Percentiles rank a stretch among this genome's conserved stretches.
These are phyloP conservation scores for Discostella stelligeroides DNA, from an alignment of 108 stramenopile genomes.

Conservation along the genomic window DNA sequence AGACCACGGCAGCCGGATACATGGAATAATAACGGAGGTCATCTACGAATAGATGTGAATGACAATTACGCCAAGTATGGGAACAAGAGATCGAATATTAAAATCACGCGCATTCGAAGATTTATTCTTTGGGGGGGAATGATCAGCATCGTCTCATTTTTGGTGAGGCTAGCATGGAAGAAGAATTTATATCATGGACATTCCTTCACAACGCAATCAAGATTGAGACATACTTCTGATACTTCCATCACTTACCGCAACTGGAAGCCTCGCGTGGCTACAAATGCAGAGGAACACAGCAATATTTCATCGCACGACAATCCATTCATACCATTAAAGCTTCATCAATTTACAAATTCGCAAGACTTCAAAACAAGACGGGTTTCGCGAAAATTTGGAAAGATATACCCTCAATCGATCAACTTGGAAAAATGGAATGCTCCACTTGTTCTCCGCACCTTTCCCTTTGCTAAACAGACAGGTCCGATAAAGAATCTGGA, in stretches of 20 bases:
- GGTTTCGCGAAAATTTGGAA: background rate
- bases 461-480: conserved; percentile 1
- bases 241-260: conserved; percentile 7
- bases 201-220: background rate
- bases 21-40: no score
- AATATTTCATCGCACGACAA: background rate
- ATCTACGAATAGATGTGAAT: background rate
- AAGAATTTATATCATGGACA: no score
- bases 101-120: background rate
- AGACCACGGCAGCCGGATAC: no score
- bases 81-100: conserved; percentile 4
- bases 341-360: no score
- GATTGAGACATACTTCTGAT: background rate
- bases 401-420: conserved; percentile 5
- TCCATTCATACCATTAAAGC: no score
- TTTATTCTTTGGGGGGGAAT: background rate
- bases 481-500: conserved; percentile 7
- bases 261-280: background rate
- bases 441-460: conserved; percentile 11
- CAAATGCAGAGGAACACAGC: background rate
- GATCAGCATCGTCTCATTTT: background rate
- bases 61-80: conserved; percentile 33
- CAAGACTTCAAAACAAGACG: background rate
- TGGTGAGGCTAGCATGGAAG: background rate
- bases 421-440: conserved; percentile 18